Conservation (phyloP, 2,329 filamentous ascomycete species). For the Lecanoromycetidae sp. region DNA sequence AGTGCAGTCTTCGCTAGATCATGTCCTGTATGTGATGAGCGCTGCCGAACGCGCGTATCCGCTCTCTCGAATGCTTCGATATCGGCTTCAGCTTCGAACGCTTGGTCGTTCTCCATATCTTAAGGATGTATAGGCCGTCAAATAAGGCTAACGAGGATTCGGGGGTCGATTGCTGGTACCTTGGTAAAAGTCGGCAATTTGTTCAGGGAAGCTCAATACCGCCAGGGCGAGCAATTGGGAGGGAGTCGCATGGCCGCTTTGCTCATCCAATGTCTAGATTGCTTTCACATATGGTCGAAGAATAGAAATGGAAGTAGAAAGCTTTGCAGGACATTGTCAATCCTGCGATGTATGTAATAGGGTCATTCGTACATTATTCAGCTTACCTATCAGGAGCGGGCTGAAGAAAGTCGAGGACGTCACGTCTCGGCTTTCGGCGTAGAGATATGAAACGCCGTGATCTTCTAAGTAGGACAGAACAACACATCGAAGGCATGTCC, state of each 20-base stretch:
- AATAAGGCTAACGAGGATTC: not conserved
- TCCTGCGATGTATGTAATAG: not conserved
- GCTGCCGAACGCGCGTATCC: not conserved
- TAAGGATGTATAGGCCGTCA: not conserved
- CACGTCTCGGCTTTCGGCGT: not conserved
- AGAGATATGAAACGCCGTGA: too few relatives aligned
- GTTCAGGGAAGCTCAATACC: not conserved
- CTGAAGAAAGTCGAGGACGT: not conserved
- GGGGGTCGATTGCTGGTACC: not conserved
- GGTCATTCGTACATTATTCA: too few relatives aligned
- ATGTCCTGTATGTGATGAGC: not conserved
- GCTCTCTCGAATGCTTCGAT: not conserved
- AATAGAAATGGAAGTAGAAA: not conserved
- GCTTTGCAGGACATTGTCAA: not conserved
- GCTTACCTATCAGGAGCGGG: not conserved
- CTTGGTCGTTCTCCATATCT: conserved; percentile 11
- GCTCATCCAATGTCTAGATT: conserved; percentile 1
- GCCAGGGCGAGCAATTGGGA: not conserved
- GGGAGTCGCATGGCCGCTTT: not conserved
- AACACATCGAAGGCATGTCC: too few relatives aligned
- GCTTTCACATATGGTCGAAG: not conserved
- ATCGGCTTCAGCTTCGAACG: conserved; percentile 13
- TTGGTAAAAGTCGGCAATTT: too few relatives aligned
- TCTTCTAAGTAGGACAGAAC: too few relatives aligned
- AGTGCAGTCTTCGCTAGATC: conserved; percentile 1